Evolutionary conservation across 2,329 filamentous ascomycete genomes (phyloP).

Genomic region (Penicillium hordei): DNA sequence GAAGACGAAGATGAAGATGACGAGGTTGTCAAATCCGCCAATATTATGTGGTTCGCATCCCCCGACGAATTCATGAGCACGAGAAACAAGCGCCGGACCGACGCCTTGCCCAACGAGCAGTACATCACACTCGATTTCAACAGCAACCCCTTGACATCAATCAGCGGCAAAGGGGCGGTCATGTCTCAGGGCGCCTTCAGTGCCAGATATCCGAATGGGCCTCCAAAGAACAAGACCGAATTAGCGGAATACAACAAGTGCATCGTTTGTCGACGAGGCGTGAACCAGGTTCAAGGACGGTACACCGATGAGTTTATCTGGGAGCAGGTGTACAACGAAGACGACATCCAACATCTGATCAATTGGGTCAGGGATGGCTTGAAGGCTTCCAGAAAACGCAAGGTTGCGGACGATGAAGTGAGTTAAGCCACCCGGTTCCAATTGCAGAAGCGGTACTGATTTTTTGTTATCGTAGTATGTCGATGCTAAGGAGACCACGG

Average conservation of each 20-base stretch:
- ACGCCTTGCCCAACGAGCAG: conserved; percentile 82
- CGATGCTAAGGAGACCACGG: conserved; percentile 37
- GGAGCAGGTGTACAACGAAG: conserved; percentile 78
- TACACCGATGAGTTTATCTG: conserved; percentile 92
- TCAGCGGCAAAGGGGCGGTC: conserved; percentile 83
- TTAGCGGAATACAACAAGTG: conserved; percentile 77
- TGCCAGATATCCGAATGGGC: conserved; percentile 69
- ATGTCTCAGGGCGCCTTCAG: conserved; percentile 71
- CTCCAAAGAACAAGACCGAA: conserved; percentile 60
- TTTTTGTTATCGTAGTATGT: conserved; percentile 33
- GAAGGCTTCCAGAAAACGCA: conserved; percentile 64
- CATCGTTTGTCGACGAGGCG: conserved; percentile 86
- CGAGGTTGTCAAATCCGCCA: conserved; percentile 64
- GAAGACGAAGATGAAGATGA: conserved; percentile 64
- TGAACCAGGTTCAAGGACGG: conserved; percentile 81
- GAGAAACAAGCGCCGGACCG: conserved; percentile 75
- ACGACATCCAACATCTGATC: conserved; percentile 63
- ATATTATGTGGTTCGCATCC: conserved; percentile 90
- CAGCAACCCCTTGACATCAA: conserved; percentile 78
- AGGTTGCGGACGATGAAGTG: conserved; percentile 41
- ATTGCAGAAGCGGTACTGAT: conserved; percentile 1
- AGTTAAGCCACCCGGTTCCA: conserved; percentile 15
- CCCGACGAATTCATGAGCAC: conserved; percentile 86
- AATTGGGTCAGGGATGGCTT: conserved; percentile 64
- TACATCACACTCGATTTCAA: conserved; percentile 90